These are phyloP conservation scores for Monoraphidium neglectum DNA, from an alignment of 139 green algal genomes.

Conservation along the genomic window DNA sequence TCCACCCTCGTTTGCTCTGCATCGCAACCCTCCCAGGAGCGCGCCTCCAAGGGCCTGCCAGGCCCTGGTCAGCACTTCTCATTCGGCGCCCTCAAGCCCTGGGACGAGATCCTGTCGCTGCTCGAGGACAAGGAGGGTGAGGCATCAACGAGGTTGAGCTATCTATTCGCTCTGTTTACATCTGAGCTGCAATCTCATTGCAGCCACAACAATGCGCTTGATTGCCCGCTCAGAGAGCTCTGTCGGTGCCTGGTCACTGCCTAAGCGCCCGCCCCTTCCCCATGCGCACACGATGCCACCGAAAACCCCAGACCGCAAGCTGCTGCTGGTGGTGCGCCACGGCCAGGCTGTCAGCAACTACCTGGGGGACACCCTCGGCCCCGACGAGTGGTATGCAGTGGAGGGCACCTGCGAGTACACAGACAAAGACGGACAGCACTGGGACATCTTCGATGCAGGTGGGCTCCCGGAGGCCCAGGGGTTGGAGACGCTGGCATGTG, in stretches of 20 bases:
- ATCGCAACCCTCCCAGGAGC: conserved; percentile 42
- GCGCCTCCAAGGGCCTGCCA: conserved; percentile 62
- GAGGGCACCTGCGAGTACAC: conserved; percentile 61
- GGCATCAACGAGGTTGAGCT: no score
- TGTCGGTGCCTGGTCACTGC: background rate
- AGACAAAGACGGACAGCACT: conserved; percentile 44
- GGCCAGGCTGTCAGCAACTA: conserved; percentile 67
- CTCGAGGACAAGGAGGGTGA: conserved; percentile 31
- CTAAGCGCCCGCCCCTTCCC: background rate
- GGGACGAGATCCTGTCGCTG: conserved; percentile 45
- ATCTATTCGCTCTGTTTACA: no score
- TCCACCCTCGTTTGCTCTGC: background rate
- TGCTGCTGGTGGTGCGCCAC: conserved; percentile 65
- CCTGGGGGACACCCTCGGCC: conserved; percentile 57
- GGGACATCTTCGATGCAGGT: conserved; percentile 69
- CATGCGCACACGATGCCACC: background rate
- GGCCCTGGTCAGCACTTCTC: conserved; percentile 64
- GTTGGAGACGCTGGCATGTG: background rate
- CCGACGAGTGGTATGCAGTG: conserved; percentile 60
- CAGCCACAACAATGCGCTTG: no score
- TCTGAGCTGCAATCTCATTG: no score
- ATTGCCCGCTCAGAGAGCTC: no score
- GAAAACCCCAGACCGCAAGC: conserved; percentile 53
- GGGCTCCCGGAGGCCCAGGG: conserved; percentile 1
- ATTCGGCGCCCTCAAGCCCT: conserved; percentile 59